Evolutionary conservation across 345 rosid species (phyloP), one percentile per base, ranked within the genome.

Genomic region (Populus ilicifolia): DNA sequence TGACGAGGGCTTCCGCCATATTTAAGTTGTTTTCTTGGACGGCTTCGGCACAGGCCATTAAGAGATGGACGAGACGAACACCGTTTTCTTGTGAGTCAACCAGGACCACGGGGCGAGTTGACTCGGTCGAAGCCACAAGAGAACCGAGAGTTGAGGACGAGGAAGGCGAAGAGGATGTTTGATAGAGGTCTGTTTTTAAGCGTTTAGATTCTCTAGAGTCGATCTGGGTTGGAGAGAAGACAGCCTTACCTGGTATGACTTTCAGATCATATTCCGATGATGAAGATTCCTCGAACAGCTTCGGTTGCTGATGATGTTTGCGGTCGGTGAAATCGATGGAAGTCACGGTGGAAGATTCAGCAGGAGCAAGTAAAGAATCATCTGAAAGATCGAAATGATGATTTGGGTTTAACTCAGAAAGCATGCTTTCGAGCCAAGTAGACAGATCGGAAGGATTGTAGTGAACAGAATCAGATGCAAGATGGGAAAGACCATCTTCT

Each of bases 21-120:
- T 30, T 72, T 10, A 90, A 69, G 41, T 88, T 87, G 73, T 79
- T 80, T 6, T 82, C 87, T 56, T 93, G 98, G 8, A 92, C 84
- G 2, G 97, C 97, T 66, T 92, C 93, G 0, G 97, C 98, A 64
- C 97, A 89, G 12, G 98, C 97, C 90, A 93, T 77, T 25, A 93
- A 73, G 39, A 90, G 85, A 74, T 93, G 98, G 67, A 92, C 97
- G 17, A 93, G 81, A 5, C 95, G 87, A 8, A 93, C 80, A 13
- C 98, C 98, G 72, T 88, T 92, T 18, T 93, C 97, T 54, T 89
- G 97, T 8, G 98, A 90, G 79, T 92, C 97, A 13, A 91, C 90
- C 6, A 93, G 78, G 70, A 92, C 86, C 1, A 92, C 83, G 0
- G 90, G 78, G 17, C 93, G 90, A 72, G 86, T 73, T 6, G 86